Base-by-base conservation (phyloP, 192 early-diverging fungal genomes). In the Coemansia sp. region DNA sequence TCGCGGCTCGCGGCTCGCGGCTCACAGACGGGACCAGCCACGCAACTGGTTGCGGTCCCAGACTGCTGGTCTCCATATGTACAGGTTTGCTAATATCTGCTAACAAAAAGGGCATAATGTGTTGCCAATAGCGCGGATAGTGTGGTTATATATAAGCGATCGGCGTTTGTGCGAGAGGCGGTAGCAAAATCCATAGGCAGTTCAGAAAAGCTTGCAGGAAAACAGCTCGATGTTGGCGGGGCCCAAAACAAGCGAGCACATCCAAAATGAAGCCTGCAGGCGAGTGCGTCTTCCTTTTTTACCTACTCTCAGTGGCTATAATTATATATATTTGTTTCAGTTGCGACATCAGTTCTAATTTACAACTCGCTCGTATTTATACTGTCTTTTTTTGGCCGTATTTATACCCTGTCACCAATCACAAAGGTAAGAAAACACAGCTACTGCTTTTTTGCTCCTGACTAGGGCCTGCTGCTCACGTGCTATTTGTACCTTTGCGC, bases 401-500 rank as follows among this genome's bases (percentile, higher is more conserved):
- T n/a, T 22, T 51, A 3, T 20, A 51, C 31, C 54, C 27, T 31
- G 54, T 31, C 54, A 57, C 12, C 12, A 57, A 29, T 57, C 54
- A 57, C 24, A 54, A 57, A 57, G 54, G 54, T 57, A 57, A 57
- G 54, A 52, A 52, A 27, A 27, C 51, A 52, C 10, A 24, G 51
- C 8, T 24, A 31, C 54, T 57, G 27, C 27, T 13, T 10, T 15
- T 52, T 16, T 44, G 42, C 42, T 44, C 42, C 42, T 44, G 42
- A 15, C 42, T 44, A 44, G 42, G 15, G 42, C 15, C 42, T 44
- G 15, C 42, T 31, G 13, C 54, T 57, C 54, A 57, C 54, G 54
- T 57, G 54, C 27, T 22, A 22, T 10, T 20, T 51, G 9, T 51
- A 10, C n/a, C 11, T 22, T 51, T 51, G 47, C 8, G 47, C 47